Evolutionary conservation across 75 land plant genomes (phyloP).

Genomic region (Adiantum capillusveneris): DNA sequence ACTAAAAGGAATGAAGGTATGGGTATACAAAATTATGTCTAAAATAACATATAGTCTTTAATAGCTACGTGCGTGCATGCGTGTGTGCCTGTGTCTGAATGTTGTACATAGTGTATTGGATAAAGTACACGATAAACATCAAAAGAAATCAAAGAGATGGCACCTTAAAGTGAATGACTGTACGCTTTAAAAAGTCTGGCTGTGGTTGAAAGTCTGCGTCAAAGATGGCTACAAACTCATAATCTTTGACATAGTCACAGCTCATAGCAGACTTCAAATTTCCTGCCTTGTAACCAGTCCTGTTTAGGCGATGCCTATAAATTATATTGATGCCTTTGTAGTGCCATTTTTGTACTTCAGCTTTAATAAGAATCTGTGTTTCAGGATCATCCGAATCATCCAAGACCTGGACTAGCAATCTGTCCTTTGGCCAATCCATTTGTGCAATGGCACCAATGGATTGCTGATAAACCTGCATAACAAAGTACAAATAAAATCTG

Average conservation of each 20-base stretch:
- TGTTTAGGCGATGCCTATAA: slow-evolving; percentile 52
- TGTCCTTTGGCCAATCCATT: slow-evolving; percentile 74
- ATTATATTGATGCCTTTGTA: slow-evolving; percentile 54
- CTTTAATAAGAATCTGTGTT: slow-evolving; percentile 43
- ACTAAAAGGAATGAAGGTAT: too few relatives aligned
- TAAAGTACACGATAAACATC: too few relatives aligned
- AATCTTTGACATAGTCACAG: slow-evolving; percentile 77
- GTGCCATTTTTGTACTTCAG: slow-evolving; percentile 63
- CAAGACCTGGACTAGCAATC: slow-evolving; percentile 61
- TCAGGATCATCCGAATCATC: slow-evolving; percentile 80
- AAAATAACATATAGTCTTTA: too few relatives aligned
- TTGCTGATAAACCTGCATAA: slow-evolving; percentile 64
- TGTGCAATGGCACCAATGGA: slow-evolving; percentile 75
- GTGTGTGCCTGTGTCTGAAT: too few relatives aligned
- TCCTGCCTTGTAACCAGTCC: slow-evolving; percentile 81
- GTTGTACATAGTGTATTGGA: too few relatives aligned
- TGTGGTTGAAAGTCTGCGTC: slow-evolving; percentile 85
- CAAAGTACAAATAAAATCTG: too few relatives aligned
- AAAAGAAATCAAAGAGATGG: too few relatives aligned
- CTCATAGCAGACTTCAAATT: slow-evolving; percentile 76
- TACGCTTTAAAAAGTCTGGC: slow-evolving; percentile 60
- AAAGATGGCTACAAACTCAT: slow-evolving; percentile 83
- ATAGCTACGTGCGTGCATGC: too few relatives aligned
- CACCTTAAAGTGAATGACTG: slow-evolving; percentile 80
- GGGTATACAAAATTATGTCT: too few relatives aligned